These are phyloP conservation scores for Cordyceps cateniannulata DNA, from an alignment of 2,329 filamentous ascomycete genomes.

Conservation along the genomic window DNA sequence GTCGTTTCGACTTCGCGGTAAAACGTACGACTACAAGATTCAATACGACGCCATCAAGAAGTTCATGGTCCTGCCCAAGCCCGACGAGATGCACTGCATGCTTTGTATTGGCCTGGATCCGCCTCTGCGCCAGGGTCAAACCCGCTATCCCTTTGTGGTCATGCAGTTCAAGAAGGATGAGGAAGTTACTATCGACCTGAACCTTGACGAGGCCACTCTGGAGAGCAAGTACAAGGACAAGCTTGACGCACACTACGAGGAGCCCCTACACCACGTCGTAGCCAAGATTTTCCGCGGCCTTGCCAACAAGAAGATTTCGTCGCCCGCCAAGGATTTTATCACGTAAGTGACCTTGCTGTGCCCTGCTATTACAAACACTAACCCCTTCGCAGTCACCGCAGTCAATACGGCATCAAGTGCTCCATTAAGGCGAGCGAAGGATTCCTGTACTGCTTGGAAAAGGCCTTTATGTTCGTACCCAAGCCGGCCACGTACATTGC, in stretches of 20 bases:
- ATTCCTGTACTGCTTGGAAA: constrained; percentile 93
- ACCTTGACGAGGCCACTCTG: constrained; percentile 86
- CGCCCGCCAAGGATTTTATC: constrained; percentile 88
- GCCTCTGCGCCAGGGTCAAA: constrained; percentile 92
- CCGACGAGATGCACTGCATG: constrained; percentile 94
- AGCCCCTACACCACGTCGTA: constrained; percentile 87
- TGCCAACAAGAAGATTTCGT: constrained; percentile 90
- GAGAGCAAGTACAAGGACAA: constrained; percentile 84
- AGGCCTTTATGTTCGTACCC: constrained; percentile 97
- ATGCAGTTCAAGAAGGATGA: constrained; percentile 99
- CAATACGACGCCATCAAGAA: constrained; percentile 98
- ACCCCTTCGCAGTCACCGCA: constrained; percentile 59
- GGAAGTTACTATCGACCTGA: constrained; percentile 91
- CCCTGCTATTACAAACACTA: background rate
- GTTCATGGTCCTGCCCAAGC: constrained; percentile 96
- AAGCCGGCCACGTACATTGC: constrained; percentile 97
- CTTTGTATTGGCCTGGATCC: constrained; percentile 93
- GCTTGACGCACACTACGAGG: constrained; percentile 83
- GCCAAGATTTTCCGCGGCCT: constrained; percentile 93
- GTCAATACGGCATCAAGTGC: constrained; percentile 94
- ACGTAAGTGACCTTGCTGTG: constrained; percentile 43
- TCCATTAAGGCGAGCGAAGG: constrained; percentile 99
- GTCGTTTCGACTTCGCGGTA: constrained; percentile 93
- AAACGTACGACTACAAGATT: constrained; percentile 99
- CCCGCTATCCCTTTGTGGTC: constrained; percentile 93